phyloP scores from a whole-genome alignment of 1,284 basidiomycete species.

The Moesziomyces parantarcticus region DNA sequence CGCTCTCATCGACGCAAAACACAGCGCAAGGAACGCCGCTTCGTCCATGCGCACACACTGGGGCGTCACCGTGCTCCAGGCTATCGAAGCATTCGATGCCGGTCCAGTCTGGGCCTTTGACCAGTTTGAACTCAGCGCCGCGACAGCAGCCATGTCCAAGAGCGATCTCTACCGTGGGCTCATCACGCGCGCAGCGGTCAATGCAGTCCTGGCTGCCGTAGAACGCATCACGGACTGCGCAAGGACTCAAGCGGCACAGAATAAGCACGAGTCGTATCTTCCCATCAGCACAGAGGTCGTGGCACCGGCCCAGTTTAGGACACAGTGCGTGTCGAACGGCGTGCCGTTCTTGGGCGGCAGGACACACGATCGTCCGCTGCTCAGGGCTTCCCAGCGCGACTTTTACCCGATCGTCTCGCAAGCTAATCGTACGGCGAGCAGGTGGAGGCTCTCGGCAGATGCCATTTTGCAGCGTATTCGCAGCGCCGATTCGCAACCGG shows the following conservation, averaged over 20 bases:
- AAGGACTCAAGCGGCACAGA: neutral
- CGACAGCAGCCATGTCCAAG: constrained; percentile 66
- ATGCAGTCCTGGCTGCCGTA: constrained; percentile 68
- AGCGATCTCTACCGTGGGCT: constrained; percentile 69
- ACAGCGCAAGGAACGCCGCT: constrained; percentile 22
- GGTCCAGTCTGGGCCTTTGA: constrained; percentile 71
- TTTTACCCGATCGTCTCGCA: constrained; percentile 28
- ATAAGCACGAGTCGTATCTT: neutral
- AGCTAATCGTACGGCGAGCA: neutral
- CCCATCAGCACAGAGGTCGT: constrained; percentile 19
- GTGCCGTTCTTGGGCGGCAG: constrained; percentile 68
- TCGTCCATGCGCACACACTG: constrained; percentile 66
- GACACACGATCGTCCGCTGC: constrained; percentile 68
- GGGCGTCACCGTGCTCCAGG: constrained; percentile 70
- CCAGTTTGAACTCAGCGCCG: constrained; percentile 67
- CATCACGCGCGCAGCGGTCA: constrained; percentile 68
- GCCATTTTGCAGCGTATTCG: constrained; percentile 68
- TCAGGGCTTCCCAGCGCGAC: constrained; percentile 67
- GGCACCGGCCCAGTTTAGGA: constrained; percentile 23
- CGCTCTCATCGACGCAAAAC: constrained; percentile 55
- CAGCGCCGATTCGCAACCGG: constrained; percentile 70
- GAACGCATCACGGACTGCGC: constrained; percentile 57
- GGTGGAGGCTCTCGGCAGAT: constrained; percentile 65
- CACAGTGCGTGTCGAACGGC: constrained; percentile 62
- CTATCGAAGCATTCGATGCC: constrained; percentile 70